phyloP scores from a whole-genome alignment of 805 yeast genomes.

The Torulaspora maleeae region DNA sequence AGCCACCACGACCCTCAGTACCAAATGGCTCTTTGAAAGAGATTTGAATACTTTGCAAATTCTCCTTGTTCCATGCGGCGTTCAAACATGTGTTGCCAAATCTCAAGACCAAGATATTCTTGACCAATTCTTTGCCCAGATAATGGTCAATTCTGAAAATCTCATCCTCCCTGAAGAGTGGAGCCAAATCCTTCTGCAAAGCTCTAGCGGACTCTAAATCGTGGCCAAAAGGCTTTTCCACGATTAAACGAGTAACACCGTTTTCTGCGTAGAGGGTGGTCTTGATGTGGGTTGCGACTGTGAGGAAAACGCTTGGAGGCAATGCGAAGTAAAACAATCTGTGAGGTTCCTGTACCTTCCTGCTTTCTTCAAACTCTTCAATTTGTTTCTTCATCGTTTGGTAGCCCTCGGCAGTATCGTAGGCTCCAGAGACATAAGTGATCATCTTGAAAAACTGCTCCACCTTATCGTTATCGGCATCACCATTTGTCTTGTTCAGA shows the following conservation, averaged over 20 bases:
- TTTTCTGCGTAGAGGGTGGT: slow-evolving; percentile 58
- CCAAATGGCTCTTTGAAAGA: slow-evolving; percentile 98
- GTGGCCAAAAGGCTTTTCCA: slow-evolving; percentile 97
- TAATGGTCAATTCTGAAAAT: slow-evolving; percentile 95
- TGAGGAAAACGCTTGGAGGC: slow-evolving; percentile 87
- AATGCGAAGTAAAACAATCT: slow-evolving; percentile 88
- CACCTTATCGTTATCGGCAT: slow-evolving; percentile 39
- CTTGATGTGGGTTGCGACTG: slow-evolving; percentile 72
- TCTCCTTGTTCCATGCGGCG: slow-evolving; percentile 85
- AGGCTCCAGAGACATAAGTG: slow-evolving; percentile 70
- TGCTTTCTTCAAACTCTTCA: slow-evolving; percentile 51
- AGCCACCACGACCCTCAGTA: slow-evolving; percentile 98
- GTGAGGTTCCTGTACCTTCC: slow-evolving; percentile 51
- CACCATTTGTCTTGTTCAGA: slow-evolving; percentile 52
- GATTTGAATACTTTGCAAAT: slow-evolving; percentile 75
- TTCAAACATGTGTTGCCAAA: slow-evolving; percentile 85
- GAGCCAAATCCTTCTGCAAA: slow-evolving; percentile 72
- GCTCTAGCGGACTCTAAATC: slow-evolving; percentile 76
- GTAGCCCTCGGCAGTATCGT: slow-evolving; percentile 78
- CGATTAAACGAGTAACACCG: slow-evolving; percentile 76
- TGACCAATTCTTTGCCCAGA: slow-evolving; percentile 96
- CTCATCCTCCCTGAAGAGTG: slow-evolving; percentile 86
- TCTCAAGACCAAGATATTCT: slow-evolving; percentile 81
- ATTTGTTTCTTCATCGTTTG: slow-evolving; percentile 50
- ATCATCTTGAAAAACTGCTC: slow-evolving; percentile 63